Conservation (phyloP, 371 early-diverging fungal genomes). For the Mortierella sp. region DNA sequence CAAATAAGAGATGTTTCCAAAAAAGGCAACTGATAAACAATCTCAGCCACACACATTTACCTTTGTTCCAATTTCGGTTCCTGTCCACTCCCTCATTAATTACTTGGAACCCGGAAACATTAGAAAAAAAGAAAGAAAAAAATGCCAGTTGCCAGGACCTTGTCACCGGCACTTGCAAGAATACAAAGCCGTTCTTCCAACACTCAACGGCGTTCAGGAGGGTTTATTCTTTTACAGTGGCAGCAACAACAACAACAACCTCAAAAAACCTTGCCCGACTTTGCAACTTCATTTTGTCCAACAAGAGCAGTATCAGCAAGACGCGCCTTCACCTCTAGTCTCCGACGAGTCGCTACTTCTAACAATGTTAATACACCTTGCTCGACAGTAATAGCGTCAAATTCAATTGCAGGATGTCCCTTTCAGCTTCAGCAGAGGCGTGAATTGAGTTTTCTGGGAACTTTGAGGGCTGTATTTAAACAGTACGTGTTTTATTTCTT, state of each 20-base stretch:
- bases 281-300: conserved; percentile 7
- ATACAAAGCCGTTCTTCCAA: conserved; percentile 12
- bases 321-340: conserved; percentile 25
- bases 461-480: conserved; percentile 49
- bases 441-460: conserved; percentile 46
- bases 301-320: conserved; percentile 7
- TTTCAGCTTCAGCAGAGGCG: conserved; percentile 39
- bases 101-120: not conserved
- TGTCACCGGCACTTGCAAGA: conserved; percentile 30
- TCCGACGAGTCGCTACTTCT: conserved; percentile 21
- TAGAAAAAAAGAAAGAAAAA: not conserved
- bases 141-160: conserved; percentile 36
- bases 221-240: conserved; percentile 17
- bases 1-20: not conserved
- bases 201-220: conserved; percentile 1
- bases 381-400: not conserved
- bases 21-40: conserved; percentile 23
- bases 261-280: not conserved
- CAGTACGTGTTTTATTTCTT: conserved; percentile 29
- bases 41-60: conserved; percentile 22
- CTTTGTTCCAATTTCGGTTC: not conserved
- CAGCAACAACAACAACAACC: not conserved
- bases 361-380: not conserved
- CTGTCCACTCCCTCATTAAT: not conserved
- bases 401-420: conserved; percentile 3